Base-by-base conservation (phyloP, 352 stramenopile species). In the Globisporangium uncinulatum region DNA sequence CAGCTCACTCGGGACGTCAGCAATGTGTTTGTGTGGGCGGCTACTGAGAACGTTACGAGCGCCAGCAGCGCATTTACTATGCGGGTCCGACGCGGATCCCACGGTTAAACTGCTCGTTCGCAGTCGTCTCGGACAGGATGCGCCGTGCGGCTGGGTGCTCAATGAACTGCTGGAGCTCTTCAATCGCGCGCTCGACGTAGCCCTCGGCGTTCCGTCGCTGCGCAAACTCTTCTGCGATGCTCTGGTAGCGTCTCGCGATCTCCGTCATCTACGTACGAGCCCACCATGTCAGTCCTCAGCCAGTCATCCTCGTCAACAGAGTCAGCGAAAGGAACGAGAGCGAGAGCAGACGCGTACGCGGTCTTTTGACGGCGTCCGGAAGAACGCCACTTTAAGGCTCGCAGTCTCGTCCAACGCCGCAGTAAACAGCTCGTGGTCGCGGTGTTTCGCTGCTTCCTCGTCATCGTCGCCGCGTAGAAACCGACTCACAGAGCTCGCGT, bases 131-230 rank as follows among this genome's bases (percentile, higher is more conserved):
- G 44, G 87, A 71, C 43, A 92, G 66, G 44, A 92, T 83, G 20
- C 70, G 71, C 58, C 86, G 79, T 5, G 74, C 72, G 48, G 75
- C 75, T 0, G 82, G 79, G 52, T 89, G 77, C 47, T 92, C 82
- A 32, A 92, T 87, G 57, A 92, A 90, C 41, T 61, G 34, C 54
- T 92, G 82, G 61, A 92, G 69, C 50, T 88, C 76, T 46, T 82
- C 79, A 56, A 92, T 81, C 9, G 76, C 70, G 41, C 77, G 76
- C 65, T 92, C 79, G 8, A 92, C 82, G 54, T 79, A 71, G 11
- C 79, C 82, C 7, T 92, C 77, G 14, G 76, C 64, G 37, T 70
- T 83, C 50, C 83, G 76, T 11, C 67, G 67, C n/a, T 86, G 72
- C 41, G 78, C 76, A 52, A 79, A 79, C n/a, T 79, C 59, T 53